These are phyloP conservation scores for Chrysosporium queenslandicum DNA, from an alignment of 2,329 filamentous ascomycete species.

Conservation along the genomic window DNA sequence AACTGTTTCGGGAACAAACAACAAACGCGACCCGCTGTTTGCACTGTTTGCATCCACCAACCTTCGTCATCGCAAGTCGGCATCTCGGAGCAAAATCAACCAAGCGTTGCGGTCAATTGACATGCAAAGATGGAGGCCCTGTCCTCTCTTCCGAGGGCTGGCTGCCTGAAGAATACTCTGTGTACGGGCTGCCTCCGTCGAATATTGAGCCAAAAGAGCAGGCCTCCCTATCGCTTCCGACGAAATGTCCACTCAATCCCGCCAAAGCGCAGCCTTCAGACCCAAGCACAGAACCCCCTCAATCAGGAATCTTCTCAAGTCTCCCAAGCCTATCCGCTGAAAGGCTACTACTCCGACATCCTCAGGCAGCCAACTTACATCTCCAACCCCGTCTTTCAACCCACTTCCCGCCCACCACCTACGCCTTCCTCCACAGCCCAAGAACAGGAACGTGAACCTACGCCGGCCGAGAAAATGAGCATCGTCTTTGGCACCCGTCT, in stretches of 20 bases:
- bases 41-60: slow-evolving; percentile 27
- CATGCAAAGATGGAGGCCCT: slow-evolving; percentile 12
- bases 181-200: slow-evolving; percentile 10
- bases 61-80: background rate
- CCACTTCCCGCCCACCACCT: slow-evolving; percentile 15
- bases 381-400: slow-evolving; percentile 2
- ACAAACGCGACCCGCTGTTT: slow-evolving; percentile 23
- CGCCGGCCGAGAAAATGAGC: slow-evolving; percentile 43
- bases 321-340: slow-evolving; percentile 33
- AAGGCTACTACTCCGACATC: slow-evolving; percentile 38
- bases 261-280: slow-evolving; percentile 7
- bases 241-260: background rate
- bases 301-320: background rate
- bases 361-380: slow-evolving; percentile 25
- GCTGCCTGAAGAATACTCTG: background rate
- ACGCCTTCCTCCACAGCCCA: slow-evolving; percentile 1
- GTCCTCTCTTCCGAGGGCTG: background rate
- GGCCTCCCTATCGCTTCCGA: background rate
- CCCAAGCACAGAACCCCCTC: background rate
- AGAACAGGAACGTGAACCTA: slow-evolving; percentile 1
- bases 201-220: background rate
- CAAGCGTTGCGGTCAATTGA: background rate
- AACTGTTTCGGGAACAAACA: slow-evolving; percentile 8
- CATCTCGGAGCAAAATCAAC: background rate
- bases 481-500: slow-evolving; percentile 76